A percentile compares a stretch with the other conserved stretches of the same genome.
phyloP scores from a whole-genome alignment of 2,329 filamentous ascomycete species.

The Fusarium protoensiforme region DNA sequence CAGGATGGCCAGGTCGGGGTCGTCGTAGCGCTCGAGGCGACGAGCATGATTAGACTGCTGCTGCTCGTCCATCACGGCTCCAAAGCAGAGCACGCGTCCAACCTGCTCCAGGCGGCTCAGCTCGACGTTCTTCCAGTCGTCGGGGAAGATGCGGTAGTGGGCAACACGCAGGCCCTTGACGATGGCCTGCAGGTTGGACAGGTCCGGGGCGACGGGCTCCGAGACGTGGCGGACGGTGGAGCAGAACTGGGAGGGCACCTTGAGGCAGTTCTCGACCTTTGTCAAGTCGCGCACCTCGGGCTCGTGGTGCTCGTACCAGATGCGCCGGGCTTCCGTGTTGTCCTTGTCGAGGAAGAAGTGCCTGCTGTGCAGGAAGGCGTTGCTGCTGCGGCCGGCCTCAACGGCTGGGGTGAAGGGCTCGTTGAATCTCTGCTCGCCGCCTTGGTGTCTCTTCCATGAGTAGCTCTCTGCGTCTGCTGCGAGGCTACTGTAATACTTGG shows the following conservation, averaged over 20 bases:
- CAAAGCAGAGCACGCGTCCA: constrained; percentile 26
- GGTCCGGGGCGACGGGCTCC: constrained; percentile 18
- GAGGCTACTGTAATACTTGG: constrained; percentile 7
- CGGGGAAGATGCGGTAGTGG: not conserved
- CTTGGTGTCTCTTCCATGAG: not conserved
- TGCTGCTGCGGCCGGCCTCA: not conserved
- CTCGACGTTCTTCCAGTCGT: constrained; percentile 7
- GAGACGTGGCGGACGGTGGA: constrained; percentile 16
- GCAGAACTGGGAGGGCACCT: constrained; percentile 17
- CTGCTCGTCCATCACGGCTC: constrained; percentile 5
- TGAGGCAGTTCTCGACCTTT: constrained; percentile 22
- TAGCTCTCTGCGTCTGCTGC: not conserved
- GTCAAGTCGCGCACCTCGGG: not conserved
- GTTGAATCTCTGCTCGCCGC: not conserved
- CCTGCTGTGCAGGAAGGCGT: not conserved
- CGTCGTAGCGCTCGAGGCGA: constrained; percentile 9
- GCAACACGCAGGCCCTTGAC: constrained; percentile 3
- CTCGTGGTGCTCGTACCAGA: constrained; percentile 18
- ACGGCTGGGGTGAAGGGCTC: not conserved
- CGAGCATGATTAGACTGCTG: not conserved
- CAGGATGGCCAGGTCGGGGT: constrained; percentile 20
- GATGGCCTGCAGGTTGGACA: constrained; percentile 22
- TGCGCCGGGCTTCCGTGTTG: not conserved
- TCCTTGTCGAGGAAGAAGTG: constrained; percentile 16
- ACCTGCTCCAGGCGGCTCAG: not conserved